Evolutionary conservation across 441 rosid species (phyloP).

Genomic region (Syzygium syzygioides): DNA sequence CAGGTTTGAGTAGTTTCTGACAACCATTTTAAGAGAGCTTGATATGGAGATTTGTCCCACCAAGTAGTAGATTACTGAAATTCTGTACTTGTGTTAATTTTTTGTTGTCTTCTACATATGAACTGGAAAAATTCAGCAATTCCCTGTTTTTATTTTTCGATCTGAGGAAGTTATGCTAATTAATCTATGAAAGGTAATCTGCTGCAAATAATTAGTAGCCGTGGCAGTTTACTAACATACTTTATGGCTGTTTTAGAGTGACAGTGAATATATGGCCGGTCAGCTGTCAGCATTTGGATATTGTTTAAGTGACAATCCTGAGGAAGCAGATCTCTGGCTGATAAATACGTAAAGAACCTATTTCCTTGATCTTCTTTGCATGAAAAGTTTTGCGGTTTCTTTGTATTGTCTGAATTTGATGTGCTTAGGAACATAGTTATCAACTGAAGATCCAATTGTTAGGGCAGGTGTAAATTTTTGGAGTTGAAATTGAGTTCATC

Average conservation of each 20-base stretch:
- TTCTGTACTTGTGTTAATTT: not conserved
- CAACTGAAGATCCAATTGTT: not conserved
- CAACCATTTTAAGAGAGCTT: not conserved
- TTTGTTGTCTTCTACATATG: not conserved
- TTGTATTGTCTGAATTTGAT: not conserved
- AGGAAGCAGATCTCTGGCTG: conserved; percentile 90
- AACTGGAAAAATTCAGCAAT: not conserved
- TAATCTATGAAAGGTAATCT: not conserved
- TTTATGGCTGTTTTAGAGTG: conserved; percentile 57
- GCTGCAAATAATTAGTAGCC: not conserved
- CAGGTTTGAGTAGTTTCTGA: not conserved
- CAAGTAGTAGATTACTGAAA: not conserved
- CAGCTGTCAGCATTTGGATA: conserved; percentile 94
- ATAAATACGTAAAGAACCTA: conserved; percentile 65
- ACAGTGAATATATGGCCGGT: conserved; percentile 98
- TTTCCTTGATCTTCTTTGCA: not conserved
- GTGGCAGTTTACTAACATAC: not conserved
- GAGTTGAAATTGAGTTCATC: not conserved
- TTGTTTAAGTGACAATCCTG: conserved; percentile 67
- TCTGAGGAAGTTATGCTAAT: not conserved
- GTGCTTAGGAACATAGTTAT: not conserved
- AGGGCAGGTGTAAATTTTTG: not conserved
- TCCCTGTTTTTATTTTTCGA: not conserved
- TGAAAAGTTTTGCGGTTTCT: not conserved
- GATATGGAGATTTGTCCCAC: not conserved